Conservation (phyloP, 2,329 filamentous ascomycete species). For the Colletotrichum acutatum region DNA sequence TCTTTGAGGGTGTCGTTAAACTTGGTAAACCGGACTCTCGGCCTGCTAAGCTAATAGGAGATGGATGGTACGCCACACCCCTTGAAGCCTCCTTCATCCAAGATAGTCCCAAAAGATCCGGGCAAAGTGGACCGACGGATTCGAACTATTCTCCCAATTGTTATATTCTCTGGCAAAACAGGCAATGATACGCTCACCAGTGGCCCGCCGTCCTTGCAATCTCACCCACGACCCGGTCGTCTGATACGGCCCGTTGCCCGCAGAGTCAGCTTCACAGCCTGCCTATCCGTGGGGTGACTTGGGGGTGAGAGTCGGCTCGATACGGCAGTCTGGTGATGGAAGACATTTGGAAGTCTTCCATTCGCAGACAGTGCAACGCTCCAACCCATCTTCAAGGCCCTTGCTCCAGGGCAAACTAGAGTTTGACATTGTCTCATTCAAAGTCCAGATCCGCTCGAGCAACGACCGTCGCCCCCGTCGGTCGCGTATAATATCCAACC, state of each 20-base stretch:
- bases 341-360: conserved; percentile 28
- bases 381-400: conserved; percentile 7
- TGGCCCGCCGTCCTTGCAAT: not conserved
- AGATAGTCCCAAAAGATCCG: not conserved
- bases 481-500: conserved; percentile 22
- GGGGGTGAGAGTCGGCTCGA: not conserved
- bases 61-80: not conserved
- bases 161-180: conserved; percentile 18
- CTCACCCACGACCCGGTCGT: conserved; percentile 11
- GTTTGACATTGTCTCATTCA: conserved; percentile 18
- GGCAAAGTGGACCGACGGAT: not conserved
- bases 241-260: not conserved
- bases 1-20: not conserved
- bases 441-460: conserved; percentile 4
- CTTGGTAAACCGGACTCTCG: not conserved
- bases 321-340: conserved; percentile 12
- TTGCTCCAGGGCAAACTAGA: conserved; percentile 5
- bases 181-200: conserved; percentile 8
- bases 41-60: not conserved
- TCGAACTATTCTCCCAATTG: conserved; percentile 5
- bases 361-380: conserved; percentile 21
- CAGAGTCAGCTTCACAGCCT: not conserved
- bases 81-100: not conserved
- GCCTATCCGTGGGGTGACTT: not conserved
- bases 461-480: conserved; percentile 5